Evolutionary conservation across 2,329 filamentous ascomycete genomes (phyloP).

Genomic region (Ophiostoma piceae): DNA sequence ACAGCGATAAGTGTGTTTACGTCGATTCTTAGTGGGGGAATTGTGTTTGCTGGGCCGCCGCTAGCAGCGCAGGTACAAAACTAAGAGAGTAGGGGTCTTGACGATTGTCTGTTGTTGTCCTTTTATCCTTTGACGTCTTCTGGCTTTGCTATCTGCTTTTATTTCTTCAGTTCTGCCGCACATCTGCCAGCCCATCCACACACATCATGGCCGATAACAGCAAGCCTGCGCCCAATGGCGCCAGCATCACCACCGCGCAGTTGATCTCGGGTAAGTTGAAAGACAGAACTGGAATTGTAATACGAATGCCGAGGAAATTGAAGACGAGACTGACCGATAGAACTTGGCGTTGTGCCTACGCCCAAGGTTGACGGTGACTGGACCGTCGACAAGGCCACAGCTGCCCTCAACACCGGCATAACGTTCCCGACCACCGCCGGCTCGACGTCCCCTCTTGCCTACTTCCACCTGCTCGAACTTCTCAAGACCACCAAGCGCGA

Average conservation of each 20-base stretch:
- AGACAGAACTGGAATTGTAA: neutral
- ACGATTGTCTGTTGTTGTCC: neutral
- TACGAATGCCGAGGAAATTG: no score
- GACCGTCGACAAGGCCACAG: constrained; percentile 59
- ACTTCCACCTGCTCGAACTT: constrained; percentile 90
- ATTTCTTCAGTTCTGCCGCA: no score
- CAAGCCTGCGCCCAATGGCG: constrained; percentile 16
- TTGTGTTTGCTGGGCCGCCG: constrained; percentile 1
- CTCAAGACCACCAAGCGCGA: constrained; percentile 96
- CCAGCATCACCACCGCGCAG: constrained; percentile 4
- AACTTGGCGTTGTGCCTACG: constrained; percentile 36
- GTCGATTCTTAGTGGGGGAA: constrained; percentile 2
- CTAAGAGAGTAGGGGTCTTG: neutral
- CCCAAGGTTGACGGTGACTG: constrained; percentile 45
- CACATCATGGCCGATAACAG: constrained; percentile 16
- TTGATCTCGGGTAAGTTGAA: constrained; percentile 17
- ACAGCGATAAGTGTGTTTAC: neutral
- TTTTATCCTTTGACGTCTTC: neutral
- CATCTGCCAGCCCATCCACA: neutral
- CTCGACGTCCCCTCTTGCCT: constrained; percentile 71
- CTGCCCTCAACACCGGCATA: constrained; percentile 42
- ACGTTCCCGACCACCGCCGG: constrained; percentile 44
- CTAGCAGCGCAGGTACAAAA: neutral
- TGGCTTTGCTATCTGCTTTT: neutral
- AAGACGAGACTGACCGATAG: constrained; percentile 26